Base-by-base conservation (phyloP, 495 filamentous ascomycete genomes). In the Extremus antarcticus region DNA sequence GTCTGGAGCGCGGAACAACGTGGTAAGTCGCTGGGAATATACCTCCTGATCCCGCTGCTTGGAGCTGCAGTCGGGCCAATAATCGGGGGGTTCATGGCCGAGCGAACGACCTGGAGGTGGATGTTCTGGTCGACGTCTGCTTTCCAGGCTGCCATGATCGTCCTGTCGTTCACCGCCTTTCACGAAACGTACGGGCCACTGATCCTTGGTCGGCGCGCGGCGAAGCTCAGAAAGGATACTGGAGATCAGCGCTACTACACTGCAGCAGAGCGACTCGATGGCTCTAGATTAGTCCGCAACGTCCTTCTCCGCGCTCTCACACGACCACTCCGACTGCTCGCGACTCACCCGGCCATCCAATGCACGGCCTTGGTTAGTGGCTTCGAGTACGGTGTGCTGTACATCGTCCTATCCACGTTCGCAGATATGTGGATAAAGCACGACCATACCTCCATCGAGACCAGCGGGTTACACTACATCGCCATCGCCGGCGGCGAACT, bases 71-170 rank as follows among this genome's bases (percentile, higher is more conserved):
- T 52, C 24, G 58, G 55, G 23, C 55, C 55, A 3, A 51, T 57
- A 24, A 52, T 57, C 29, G 63, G 58, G 38, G 61, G 63, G n/a
- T 66, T 61, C 46, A 59, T 66, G 38, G 57, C 50, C 4, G 53
- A 16, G 11, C 20, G 46, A 1, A 45, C 63, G 13, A 59, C 61
- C 0, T 66, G 63, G 63, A 51, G 63, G 15, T 66, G 63, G 61
- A 60, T 62, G 38, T 64, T 64, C 43, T 66, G 61, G 61, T 53
- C 55, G 0, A 64, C 60, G 1, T 55, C 61, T n/a, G 56, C 58
- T n/a, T 55, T 61, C 23, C 48, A 55, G 22, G 35, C 22, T 23
- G 53, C 40, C 3, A 22, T 56, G 32, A 46, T 47, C 20, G 10
- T 50, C 25, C 23, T 46, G 2, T 50, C 25, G 11, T 53, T 60